Evolutionary conservation across 345 rosid genomes (phyloP), one percentile per base, ranked within the genome.

Genomic region (Sisymbrium altissimum): DNA sequence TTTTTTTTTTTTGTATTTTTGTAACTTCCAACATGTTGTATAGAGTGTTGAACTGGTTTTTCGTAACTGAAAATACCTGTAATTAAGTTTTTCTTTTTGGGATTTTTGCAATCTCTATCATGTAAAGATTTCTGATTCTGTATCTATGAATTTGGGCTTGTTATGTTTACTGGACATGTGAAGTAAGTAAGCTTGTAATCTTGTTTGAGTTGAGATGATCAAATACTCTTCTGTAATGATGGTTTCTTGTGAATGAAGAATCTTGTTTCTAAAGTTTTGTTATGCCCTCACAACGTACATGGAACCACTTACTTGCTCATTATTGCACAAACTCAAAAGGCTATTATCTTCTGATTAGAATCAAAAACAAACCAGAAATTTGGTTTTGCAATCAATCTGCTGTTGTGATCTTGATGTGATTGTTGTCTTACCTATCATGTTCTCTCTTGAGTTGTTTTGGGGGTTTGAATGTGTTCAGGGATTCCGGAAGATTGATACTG

Each of bases 401-500:
- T 55, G 23, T 5, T 61, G 14, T 60, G 48, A 15, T 41, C 11
- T 62, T 76, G 66, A 60, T 70, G 75, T 70, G 40, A 7, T 35
- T 63, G 53, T 76, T 17, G 14, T 50, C 5, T 2, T 27, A 18
- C 61, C 64, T 0, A 46, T 36, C 9, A 57, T 55, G 49, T 77
- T 70, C 68, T 48, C 70, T 79, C 40, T 79, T 78, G 73, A 79
- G 71, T 79, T 45, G 27, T 59, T 68, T 77, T 59, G 10, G 53
- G 72, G 73, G 36, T 78, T 59, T 21, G 14, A 41, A 43, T 82
- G 82, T 78, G 73, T 76, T 40, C 84, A 90, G 95, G 96, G 93
- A 18, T 92, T 92, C 66, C 91, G 84, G 71, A 92, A 92, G 88
- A 82, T 86, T 39, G 95, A 87, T 81, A 83, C 95, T 48, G 96